phyloP scores from a whole-genome alignment of 352 stramenopile genomes.

The Phytophthora hibernalis region DNA sequence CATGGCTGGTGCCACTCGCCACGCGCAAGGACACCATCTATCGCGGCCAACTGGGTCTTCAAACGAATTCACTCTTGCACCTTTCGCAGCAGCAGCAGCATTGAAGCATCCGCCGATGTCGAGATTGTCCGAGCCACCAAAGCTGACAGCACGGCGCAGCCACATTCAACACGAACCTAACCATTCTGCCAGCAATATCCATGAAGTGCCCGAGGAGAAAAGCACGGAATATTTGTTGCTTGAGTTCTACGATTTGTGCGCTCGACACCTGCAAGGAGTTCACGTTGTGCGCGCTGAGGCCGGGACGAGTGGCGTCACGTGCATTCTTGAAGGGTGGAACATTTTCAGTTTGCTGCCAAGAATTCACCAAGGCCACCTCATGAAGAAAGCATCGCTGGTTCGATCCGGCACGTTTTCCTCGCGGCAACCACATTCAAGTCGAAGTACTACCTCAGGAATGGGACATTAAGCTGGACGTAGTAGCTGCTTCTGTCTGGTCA shows the following conservation, averaged over 20 bases:
- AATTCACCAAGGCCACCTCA: constrained; percentile 36
- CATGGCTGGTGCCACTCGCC: constrained; percentile 4
- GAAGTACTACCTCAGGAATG: constrained; percentile 5
- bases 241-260: constrained; percentile 65
- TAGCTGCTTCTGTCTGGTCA: no score
- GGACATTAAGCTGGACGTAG: not conserved
- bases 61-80: constrained; percentile 16
- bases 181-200: constrained; percentile 4
- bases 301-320: constrained; percentile 66
- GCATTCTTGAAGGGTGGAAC: constrained; percentile 71
- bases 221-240: constrained; percentile 55
- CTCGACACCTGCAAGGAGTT: constrained; percentile 56
- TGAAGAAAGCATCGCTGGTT: constrained; percentile 39
- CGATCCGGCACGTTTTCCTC: constrained; percentile 45
- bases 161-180: constrained; percentile 12
- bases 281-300: constrained; percentile 65
- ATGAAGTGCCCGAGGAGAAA: constrained; percentile 39
- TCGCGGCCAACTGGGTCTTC: constrained; percentile 6
- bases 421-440: constrained; percentile 26
- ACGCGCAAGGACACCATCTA: constrained; percentile 5
- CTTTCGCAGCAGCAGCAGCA: constrained; percentile 14
- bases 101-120: constrained; percentile 10
- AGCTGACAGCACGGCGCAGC: constrained; percentile 12
- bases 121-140: constrained; percentile 10
- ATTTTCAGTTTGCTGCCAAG: constrained; percentile 67